Evolutionary conservation across 1,139 yeast species (phyloP).

Genomic region (Candida pseudoviswanathii): DNA sequence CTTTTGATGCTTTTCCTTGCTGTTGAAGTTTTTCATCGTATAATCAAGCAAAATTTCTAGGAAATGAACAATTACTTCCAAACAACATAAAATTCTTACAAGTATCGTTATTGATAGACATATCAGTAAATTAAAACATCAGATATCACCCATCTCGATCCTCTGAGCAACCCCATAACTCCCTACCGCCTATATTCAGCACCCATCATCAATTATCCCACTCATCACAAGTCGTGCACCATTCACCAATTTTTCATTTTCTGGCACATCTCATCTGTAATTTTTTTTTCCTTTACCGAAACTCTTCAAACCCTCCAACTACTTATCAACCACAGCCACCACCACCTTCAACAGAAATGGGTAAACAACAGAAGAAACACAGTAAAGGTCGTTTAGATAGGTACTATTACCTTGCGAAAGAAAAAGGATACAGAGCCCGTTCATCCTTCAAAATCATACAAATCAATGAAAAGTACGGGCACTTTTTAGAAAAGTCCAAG

Average conservation of each 20-base stretch:
- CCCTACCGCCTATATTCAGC: too few species aligned
- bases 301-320: neutral
- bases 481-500: constrained; percentile 91
- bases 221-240: neutral
- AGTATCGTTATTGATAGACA: too few species aligned
- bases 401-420: constrained; percentile 94
- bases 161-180: too few species aligned
- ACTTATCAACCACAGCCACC: neutral
- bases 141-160: too few species aligned
- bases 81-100: too few species aligned
- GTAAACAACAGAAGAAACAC: constrained; percentile 92
- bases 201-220: too few species aligned
- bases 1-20: too few species aligned
- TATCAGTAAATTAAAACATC: too few species aligned
- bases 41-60: too few species aligned
- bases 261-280: constrained; percentile 2
- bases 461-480: constrained; percentile 95
- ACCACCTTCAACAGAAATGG: constrained; percentile 48
- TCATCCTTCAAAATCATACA: constrained; percentile 95
- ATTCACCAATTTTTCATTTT: neutral
- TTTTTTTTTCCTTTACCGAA: neutral
- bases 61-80: too few species aligned
- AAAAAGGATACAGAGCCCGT: constrained; percentile 98
- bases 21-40: too few species aligned
- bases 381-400: constrained; percentile 99